Percentiles rank a stretch among this genome's conserved stretches.
These are phyloP conservation scores for Oehlia diaphana DNA, from an alignment of 192 early-diverging fungal species.

Conservation along the genomic window DNA sequence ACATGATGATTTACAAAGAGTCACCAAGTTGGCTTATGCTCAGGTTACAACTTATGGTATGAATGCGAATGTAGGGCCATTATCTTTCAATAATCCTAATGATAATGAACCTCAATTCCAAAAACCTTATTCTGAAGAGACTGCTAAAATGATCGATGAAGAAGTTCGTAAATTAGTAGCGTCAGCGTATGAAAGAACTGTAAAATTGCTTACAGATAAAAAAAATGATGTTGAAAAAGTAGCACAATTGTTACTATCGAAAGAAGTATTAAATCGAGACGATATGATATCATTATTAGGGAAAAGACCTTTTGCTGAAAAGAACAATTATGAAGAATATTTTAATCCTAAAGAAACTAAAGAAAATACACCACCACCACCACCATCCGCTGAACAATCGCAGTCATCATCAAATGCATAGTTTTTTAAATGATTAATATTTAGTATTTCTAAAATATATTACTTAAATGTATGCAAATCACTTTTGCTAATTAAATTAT, in stretches of 20 bases:
- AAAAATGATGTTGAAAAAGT: conserved; percentile 89
- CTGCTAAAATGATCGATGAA: conserved; percentile 90
- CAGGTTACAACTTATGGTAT: conserved; percentile 95
- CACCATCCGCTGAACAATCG: not conserved
- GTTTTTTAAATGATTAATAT: too few relatives aligned
- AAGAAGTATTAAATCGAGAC: conserved; percentile 95
- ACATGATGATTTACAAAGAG: conserved; percentile 96
- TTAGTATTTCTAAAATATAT: too few relatives aligned
- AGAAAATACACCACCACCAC: not conserved
- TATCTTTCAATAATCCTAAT: conserved; percentile 76
- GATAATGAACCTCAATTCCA: conserved; percentile 75
- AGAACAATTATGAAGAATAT: conserved; percentile 69
- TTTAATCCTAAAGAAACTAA: not conserved
- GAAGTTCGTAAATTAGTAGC: conserved; percentile 87
- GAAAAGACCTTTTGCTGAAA: conserved; percentile 76
- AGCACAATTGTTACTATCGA: conserved; percentile 87
- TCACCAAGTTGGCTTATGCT: conserved; percentile 96
- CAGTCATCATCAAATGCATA: not conserved
- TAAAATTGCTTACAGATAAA: conserved; percentile 81
- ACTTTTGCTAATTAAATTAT: too few relatives aligned
- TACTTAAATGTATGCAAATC: too few relatives aligned
- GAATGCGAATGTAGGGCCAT: conserved; percentile 83
- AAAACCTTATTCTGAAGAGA: conserved; percentile 97
- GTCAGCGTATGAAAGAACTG: conserved; percentile 80
- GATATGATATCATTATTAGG: conserved; percentile 94